These are phyloP conservation scores for Davidsoniella neocaledoniae DNA, from an alignment of 2,329 filamentous ascomycete species.

Conservation along the genomic window DNA sequence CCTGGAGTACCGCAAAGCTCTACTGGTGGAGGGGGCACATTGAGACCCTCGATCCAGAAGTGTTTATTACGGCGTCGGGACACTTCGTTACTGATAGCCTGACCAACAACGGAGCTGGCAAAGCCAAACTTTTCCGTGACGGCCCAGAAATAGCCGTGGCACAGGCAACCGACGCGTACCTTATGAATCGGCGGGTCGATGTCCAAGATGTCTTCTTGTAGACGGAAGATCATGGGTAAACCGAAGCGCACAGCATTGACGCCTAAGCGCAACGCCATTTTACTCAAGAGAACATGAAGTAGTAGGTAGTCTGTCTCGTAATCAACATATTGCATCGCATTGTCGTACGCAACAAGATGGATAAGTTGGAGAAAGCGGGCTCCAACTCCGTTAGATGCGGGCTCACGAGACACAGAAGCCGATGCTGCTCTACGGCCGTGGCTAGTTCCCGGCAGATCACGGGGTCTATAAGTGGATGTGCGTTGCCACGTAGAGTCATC, in stretches of 20 bases:
- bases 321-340: constrained; percentile 55
- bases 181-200: constrained; percentile 51
- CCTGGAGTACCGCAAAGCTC: constrained; percentile 42
- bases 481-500: constrained; percentile 35
- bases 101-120: constrained; percentile 50
- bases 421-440: constrained; percentile 48
- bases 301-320: constrained; percentile 60
- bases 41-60: constrained; percentile 64
- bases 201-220: constrained; percentile 68
- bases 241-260: constrained; percentile 67
- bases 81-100: constrained; percentile 60
- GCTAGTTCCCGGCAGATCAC: constrained; percentile 22
- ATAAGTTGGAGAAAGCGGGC: constrained; percentile 68
- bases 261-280: constrained; percentile 59
- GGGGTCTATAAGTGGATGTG: constrained; percentile 17
- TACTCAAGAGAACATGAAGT: constrained; percentile 59
- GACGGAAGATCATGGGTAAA: constrained; percentile 71
- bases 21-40: constrained; percentile 49
- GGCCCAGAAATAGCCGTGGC: constrained; percentile 78
- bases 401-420: constrained; percentile 37
- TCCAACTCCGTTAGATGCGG: constrained; percentile 18
- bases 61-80: constrained; percentile 52
- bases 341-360: constrained; percentile 81
- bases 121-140: constrained; percentile 64
- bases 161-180: constrained; percentile 64